Evolutionary conservation across 495 filamentous ascomycete genomes (phyloP).

Genomic region (Podospora comata): DNA sequence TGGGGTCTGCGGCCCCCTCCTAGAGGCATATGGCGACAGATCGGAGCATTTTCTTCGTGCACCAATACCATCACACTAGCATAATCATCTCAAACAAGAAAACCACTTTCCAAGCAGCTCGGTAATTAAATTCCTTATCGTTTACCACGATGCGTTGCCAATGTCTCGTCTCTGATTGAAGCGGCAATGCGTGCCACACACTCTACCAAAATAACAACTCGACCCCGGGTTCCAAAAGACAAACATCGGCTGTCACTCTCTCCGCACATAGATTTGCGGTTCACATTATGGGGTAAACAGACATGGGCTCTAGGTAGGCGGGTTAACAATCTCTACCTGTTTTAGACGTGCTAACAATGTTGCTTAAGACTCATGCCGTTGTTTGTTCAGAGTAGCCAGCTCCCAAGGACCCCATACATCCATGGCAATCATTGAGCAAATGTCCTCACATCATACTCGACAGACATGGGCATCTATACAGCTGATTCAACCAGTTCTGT

Average conservation of each 20-base stretch:
- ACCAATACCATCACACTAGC: not conserved
- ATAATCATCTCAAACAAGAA: too few relatives aligned
- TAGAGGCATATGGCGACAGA: not conserved
- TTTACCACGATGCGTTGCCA: not conserved
- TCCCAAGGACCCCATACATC: not conserved
- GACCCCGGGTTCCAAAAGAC: not conserved
- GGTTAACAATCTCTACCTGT: not conserved
- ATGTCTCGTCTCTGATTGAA: not conserved
- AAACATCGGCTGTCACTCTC: not conserved
- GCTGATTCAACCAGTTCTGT: not conserved
- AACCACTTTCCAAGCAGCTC: not conserved
- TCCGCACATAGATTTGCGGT: not conserved
- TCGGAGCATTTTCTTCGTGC: not conserved
- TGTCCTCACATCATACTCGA: not conserved
- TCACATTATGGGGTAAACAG: not conserved
- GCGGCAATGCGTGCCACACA: not conserved
- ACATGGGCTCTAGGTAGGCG: not conserved
- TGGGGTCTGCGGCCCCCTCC: not conserved
- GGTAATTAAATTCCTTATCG: not conserved
- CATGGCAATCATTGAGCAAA: not conserved
- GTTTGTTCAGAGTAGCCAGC: not conserved
- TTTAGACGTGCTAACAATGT: not conserved
- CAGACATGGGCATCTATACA: not conserved
- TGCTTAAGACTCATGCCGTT: not conserved
- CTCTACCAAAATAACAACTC: not conserved